Evolutionary conservation across 1,284 basidiomycete species (phyloP).

Genomic region (Sporisorium exsertum): DNA sequence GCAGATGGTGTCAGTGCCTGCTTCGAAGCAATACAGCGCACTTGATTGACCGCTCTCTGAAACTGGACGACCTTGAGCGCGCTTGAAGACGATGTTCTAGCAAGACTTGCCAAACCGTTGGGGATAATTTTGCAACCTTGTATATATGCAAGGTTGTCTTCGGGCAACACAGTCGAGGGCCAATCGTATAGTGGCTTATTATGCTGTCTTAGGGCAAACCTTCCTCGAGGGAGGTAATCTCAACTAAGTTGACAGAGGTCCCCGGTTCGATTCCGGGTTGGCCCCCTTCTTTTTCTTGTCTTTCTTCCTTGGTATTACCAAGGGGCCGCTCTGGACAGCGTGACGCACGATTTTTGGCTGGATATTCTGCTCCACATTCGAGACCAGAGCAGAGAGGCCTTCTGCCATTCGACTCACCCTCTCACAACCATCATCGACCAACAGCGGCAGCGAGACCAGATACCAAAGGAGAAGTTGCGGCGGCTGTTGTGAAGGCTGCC

Average conservation of each 20-base stretch:
- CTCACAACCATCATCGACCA: background rate
- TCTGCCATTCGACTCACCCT: background rate
- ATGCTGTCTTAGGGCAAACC: conserved; percentile 55
- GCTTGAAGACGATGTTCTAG: no score
- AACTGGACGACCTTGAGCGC: no score
- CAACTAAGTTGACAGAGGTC: conserved; percentile 55
- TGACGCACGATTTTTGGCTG: background rate
- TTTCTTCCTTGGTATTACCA: no score
- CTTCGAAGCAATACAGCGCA: no score
- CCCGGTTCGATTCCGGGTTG: conserved; percentile 58
- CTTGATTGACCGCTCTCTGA: no score
- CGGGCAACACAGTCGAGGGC: conserved; percentile 8
- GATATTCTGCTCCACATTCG: background rate
- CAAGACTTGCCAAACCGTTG: no score
- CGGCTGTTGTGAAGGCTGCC: no score
- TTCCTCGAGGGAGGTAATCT: conserved; percentile 19
- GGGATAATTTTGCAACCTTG: no score
- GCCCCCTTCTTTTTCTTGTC: conserved; percentile 48
- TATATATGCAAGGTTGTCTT: background rate
- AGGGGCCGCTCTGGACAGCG: no score
- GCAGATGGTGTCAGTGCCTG: background rate
- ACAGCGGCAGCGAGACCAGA: background rate
- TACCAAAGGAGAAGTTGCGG: background rate
- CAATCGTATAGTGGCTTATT: conserved; percentile 58
- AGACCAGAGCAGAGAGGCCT: background rate